A percentile compares a stretch with the other conserved stretches of the same genome.
phyloP scores from a whole-genome alignment of 2,329 filamentous ascomycete species.

The Volutella citrinella region DNA sequence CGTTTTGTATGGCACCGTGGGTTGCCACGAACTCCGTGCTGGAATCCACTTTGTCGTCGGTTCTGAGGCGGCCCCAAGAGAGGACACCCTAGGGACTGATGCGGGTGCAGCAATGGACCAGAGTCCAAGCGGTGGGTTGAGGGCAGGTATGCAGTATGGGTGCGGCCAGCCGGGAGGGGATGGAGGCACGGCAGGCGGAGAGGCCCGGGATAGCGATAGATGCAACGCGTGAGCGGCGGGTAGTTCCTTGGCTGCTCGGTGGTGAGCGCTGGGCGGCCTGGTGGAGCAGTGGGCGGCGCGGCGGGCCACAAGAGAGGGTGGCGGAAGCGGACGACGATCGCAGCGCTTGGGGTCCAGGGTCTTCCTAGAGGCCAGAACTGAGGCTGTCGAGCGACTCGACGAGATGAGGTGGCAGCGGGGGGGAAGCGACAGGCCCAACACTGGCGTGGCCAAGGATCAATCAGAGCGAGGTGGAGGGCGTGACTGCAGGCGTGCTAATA shows the following conservation, averaged over 20 bases:
- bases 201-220: constrained; percentile 9
- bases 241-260: constrained; percentile 20
- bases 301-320: constrained; percentile 17
- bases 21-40: constrained; percentile 56
- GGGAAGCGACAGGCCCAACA: constrained; percentile 8
- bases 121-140: constrained; percentile 17
- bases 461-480: too few relatives aligned
- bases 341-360: constrained; percentile 21
- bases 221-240: constrained; percentile 15
- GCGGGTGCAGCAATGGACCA: constrained; percentile 17
- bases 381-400: constrained; percentile 9
- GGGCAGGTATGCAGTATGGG: too few relatives aligned
- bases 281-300: constrained; percentile 21
- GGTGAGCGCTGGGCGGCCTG: constrained; percentile 17
- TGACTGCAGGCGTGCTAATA: neutral
- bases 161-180: constrained; percentile 16
- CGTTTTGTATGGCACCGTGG: constrained; percentile 60
- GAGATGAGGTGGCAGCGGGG: constrained; percentile 6
- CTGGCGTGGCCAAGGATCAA: constrained; percentile 10
- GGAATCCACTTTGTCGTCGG: constrained; percentile 60
- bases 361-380: constrained; percentile 14
- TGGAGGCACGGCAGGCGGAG: constrained; percentile 6
- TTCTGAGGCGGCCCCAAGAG: constrained; percentile 32
- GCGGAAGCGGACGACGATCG: constrained; percentile 23
- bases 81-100: constrained; percentile 34